phyloP scores from a whole-genome alignment of 2,329 filamentous ascomycete genomes.

The Chaetomiaceae sp. region DNA sequence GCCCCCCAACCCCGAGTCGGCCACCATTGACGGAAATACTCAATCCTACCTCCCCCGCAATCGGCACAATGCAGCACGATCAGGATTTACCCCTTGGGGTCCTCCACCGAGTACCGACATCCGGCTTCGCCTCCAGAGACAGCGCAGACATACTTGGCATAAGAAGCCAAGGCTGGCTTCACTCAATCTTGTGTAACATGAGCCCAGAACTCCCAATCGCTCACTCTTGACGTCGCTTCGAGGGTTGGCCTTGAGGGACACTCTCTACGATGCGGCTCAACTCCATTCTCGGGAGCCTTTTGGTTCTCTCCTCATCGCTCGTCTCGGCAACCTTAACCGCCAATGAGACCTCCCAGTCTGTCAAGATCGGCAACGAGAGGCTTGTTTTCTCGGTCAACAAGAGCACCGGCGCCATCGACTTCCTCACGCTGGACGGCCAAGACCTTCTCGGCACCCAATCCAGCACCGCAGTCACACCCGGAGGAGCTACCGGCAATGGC shows the following conservation, averaged over 20 bases:
- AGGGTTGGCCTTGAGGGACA: background rate
- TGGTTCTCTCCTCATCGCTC: background rate
- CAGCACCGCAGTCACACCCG: background rate
- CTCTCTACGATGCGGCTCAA: background rate
- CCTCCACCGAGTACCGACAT: background rate
- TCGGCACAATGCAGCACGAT: background rate
- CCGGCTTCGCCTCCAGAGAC: background rate
- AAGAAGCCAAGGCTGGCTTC: background rate
- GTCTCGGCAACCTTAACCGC: background rate
- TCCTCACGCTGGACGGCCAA: background rate
- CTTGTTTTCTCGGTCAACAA: background rate
- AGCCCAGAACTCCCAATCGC: background rate
- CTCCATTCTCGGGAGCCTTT: background rate
- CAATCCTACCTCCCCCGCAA: background rate
- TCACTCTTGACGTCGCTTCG: no score
- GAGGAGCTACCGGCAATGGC: background rate
- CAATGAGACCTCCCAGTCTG: background rate
- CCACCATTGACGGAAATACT: background rate
- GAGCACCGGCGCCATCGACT: background rate
- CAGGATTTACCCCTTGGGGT: no score
- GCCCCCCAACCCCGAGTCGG: no score
- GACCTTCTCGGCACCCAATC: background rate
- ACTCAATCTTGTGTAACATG: background rate
- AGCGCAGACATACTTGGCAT: background rate
- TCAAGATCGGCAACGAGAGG: background rate